Evolutionary conservation across 2,329 filamentous ascomycete species (phyloP).

Genomic region (Hirsutella minnesotensis): DNA sequence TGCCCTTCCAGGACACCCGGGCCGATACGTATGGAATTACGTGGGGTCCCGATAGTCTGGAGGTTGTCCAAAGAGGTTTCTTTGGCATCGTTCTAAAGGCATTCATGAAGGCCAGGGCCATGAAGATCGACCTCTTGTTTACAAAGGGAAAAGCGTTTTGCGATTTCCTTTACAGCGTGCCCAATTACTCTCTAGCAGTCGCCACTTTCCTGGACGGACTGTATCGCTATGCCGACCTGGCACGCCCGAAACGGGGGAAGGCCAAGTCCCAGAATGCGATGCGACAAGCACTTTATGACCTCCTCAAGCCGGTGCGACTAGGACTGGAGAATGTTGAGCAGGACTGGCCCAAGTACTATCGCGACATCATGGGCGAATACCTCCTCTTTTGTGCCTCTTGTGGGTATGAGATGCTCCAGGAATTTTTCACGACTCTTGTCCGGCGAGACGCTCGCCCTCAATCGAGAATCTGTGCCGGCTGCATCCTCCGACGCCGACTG

Average conservation of each 20-base stretch:
- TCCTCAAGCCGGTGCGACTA: constrained; percentile 19
- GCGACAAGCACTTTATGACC: constrained; percentile 16
- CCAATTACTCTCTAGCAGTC: constrained; percentile 15
- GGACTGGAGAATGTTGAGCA: constrained; percentile 10
- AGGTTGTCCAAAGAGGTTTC: constrained; percentile 20
- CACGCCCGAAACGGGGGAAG: not conserved
- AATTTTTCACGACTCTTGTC: constrained; percentile 14
- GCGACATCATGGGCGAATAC: constrained; percentile 10
- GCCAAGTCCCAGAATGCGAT: constrained; percentile 1
- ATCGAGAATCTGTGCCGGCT: constrained; percentile 16
- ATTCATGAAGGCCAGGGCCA: constrained; percentile 18
- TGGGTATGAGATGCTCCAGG: constrained; percentile 18
- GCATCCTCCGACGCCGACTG: constrained; percentile 14
- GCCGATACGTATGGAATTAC: constrained; percentile 17
- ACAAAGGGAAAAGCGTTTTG: constrained; percentile 16
- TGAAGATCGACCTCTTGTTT: constrained; percentile 19
- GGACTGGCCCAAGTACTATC: constrained; percentile 15
- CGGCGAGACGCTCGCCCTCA: constrained; percentile 4
- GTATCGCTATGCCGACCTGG: constrained; percentile 15
- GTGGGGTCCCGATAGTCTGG: constrained; percentile 11
- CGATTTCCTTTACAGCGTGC: constrained; percentile 16
- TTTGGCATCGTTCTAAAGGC: constrained; percentile 21
- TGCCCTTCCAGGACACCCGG: constrained; percentile 6
- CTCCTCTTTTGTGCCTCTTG: constrained; percentile 21
- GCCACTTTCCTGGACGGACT: constrained; percentile 21